These are phyloP conservation scores for Cicer chorassanicum DNA, from an alignment of 306 rosid species.

Conservation along the genomic window DNA sequence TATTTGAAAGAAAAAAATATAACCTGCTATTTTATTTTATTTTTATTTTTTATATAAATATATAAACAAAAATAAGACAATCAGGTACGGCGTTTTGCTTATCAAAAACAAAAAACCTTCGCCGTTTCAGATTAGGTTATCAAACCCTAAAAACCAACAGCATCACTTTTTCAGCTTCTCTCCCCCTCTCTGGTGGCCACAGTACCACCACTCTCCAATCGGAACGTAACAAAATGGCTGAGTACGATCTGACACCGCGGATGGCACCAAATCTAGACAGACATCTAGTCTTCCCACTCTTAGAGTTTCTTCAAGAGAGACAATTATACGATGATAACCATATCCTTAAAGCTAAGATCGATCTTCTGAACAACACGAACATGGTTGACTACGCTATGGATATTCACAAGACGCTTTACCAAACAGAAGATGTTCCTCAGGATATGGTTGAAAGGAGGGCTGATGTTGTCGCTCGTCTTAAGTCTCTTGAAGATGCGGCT, in stretches of 20 bases:
- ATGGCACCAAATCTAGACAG: slow-evolving; percentile 84
- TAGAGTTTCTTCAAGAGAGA: slow-evolving; percentile 89
- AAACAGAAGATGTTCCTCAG: slow-evolving; percentile 85
- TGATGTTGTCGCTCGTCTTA: slow-evolving; percentile 45
- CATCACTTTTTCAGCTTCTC: neutral
- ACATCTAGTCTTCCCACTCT: slow-evolving; percentile 82
- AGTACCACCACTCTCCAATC: neutral
- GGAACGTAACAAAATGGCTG: slow-evolving; percentile 57
- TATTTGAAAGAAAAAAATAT: too few relatives aligned
- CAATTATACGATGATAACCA: slow-evolving; percentile 69
- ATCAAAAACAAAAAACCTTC: too few relatives aligned
- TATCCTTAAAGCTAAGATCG: slow-evolving; percentile 88
- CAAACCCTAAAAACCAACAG: too few relatives aligned
- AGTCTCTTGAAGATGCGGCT: slow-evolving; percentile 67
- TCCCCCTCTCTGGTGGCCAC: neutral
- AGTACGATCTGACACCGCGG: slow-evolving; percentile 82
- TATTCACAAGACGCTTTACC: slow-evolving; percentile 87
- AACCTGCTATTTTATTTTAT: too few relatives aligned
- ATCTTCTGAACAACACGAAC: slow-evolving; percentile 85
- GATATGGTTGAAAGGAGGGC: slow-evolving; percentile 54
- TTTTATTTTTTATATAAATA: too few relatives aligned
- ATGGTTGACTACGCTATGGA: slow-evolving; percentile 99
- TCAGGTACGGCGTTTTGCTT: too few relatives aligned
- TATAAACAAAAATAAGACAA: too few relatives aligned
- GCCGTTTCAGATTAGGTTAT: too few relatives aligned